Evolutionary conservation across 352 stramenopile species (phyloP).

Genomic region (Phytophthora meadii): DNA sequence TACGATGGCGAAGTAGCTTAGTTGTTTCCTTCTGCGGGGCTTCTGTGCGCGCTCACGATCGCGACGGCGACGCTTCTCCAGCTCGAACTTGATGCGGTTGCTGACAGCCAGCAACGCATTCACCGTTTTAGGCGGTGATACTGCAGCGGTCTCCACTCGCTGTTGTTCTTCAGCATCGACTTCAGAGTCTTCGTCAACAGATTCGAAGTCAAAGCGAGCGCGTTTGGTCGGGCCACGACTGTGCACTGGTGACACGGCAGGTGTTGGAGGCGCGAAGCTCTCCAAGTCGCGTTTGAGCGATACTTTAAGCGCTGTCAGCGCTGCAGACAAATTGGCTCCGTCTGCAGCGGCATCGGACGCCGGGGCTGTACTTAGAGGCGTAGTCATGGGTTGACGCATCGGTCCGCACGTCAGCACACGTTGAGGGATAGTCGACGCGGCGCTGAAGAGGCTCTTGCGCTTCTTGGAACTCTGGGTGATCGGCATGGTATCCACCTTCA

Average conservation of each 20-base stretch:
- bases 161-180: constrained; percentile 37
- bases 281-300: constrained; percentile 79
- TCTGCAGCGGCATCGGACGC: constrained; percentile 34
- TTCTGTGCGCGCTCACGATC: constrained; percentile 57
- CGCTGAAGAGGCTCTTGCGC: constrained; percentile 58
- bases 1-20: constrained; percentile 85
- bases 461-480: constrained; percentile 79
- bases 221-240: constrained; percentile 56
- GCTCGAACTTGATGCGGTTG: constrained; percentile 75
- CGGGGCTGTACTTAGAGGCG: constrained; percentile 11
- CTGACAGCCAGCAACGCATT: constrained; percentile 75
- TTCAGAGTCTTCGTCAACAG: constrained; percentile 28
- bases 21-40: constrained; percentile 66
- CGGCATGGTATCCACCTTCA: constrained; percentile 47
- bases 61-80: constrained; percentile 62
- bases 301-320: constrained; percentile 74
- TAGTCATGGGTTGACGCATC: constrained; percentile 16
- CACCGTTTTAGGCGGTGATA: constrained; percentile 41
- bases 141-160: constrained; percentile 10
- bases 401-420: constrained; percentile 25
- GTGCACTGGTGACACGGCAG: constrained; percentile 69
- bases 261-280: constrained; percentile 74
- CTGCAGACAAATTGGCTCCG: constrained; percentile 57
- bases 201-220: constrained; percentile 61
- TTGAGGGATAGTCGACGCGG: constrained; percentile 30